Evolutionary conservation across 2,329 filamentous ascomycete species (phyloP).

Genomic region (Hypoxylon sp.): DNA sequence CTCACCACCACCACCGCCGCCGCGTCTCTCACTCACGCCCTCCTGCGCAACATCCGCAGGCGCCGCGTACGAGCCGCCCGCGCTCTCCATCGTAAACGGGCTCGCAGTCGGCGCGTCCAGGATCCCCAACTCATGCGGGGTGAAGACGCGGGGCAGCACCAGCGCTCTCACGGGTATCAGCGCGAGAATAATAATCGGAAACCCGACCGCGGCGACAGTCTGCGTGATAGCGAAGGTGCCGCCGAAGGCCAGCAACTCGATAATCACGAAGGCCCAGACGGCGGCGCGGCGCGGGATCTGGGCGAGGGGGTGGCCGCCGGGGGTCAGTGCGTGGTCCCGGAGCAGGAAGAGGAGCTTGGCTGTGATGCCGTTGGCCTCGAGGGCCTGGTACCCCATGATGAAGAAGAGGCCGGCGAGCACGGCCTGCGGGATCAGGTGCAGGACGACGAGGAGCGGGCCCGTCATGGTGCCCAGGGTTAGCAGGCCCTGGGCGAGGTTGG

Average conservation of each 20-base stretch:
- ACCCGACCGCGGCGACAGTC: constrained; percentile 85
- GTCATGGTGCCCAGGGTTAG: constrained; percentile 85
- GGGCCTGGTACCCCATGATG: constrained; percentile 85
- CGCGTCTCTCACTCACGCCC: neutral
- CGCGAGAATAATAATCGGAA: constrained; percentile 80
- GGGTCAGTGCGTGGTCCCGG: constrained; percentile 75
- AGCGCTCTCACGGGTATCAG: constrained; percentile 77
- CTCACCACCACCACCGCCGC: neutral
- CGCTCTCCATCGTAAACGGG: constrained; percentile 81
- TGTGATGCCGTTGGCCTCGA: constrained; percentile 83
- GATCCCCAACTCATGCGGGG: constrained; percentile 69
- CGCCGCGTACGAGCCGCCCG: constrained; percentile 73
- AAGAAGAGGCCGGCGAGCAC: constrained; percentile 87
- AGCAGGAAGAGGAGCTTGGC: constrained; percentile 79
- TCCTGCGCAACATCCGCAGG: constrained; percentile 44
- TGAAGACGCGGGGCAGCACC: constrained; percentile 74
- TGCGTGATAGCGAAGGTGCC: constrained; percentile 88
- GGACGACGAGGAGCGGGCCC: constrained; percentile 78
- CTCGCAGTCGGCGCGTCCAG: constrained; percentile 83
- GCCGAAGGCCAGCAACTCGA: constrained; percentile 79
- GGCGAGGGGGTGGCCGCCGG: constrained; percentile 70
- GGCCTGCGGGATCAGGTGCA: constrained; percentile 84
- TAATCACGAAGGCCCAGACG: constrained; percentile 79
- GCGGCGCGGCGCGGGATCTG: constrained; percentile 72
- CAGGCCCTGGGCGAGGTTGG: constrained; percentile 83